These are phyloP conservation scores for Cyanodermella asteris DNA, from an alignment of 2,329 filamentous ascomycete species.

Conservation along the genomic window DNA sequence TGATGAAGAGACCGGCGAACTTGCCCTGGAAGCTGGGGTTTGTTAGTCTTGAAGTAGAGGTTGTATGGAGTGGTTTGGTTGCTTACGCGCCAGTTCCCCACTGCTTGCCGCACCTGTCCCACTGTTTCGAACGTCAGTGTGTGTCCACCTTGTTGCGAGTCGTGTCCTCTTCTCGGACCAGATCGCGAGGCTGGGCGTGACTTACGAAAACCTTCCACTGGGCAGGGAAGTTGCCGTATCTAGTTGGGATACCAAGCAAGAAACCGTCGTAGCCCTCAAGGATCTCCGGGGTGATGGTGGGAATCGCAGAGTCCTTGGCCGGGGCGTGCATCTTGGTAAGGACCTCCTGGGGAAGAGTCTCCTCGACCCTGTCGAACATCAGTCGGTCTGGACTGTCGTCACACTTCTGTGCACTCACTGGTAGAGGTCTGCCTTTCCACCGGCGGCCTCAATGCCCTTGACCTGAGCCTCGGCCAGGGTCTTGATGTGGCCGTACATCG, in stretches of 20 bases:
- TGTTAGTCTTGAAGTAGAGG: no score
- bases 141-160: slow-evolving; percentile 9
- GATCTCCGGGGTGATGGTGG: slow-evolving; percentile 35
- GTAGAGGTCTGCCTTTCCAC: slow-evolving; percentile 60
- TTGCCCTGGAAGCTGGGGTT: slow-evolving; percentile 61
- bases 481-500: slow-evolving; percentile 80
- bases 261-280: slow-evolving; percentile 68
- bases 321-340: slow-evolving; percentile 82
- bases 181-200: no score
- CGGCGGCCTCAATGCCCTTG: slow-evolving; percentile 70
- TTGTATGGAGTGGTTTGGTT: no score
- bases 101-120: slow-evolving; percentile 73
- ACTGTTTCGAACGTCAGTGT: no score
- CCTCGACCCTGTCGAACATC: slow-evolving; percentile 36
- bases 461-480: slow-evolving; percentile 74
- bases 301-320: slow-evolving; percentile 45
- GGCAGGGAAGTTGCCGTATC: slow-evolving; percentile 90
- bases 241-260: slow-evolving; percentile 83
- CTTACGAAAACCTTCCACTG: slow-evolving; percentile 73
- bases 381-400: no score
- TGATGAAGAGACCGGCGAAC: slow-evolving; percentile 77
- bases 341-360: slow-evolving; percentile 72
- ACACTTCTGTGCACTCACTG: slow-evolving; percentile 45
- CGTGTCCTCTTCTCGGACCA: neutral
- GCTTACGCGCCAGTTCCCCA: slow-evolving; percentile 50